Evolutionary conservation across 2,329 filamentous ascomycete genomes (phyloP).

Genomic region (Aspergillus fumigatiaffinis): DNA sequence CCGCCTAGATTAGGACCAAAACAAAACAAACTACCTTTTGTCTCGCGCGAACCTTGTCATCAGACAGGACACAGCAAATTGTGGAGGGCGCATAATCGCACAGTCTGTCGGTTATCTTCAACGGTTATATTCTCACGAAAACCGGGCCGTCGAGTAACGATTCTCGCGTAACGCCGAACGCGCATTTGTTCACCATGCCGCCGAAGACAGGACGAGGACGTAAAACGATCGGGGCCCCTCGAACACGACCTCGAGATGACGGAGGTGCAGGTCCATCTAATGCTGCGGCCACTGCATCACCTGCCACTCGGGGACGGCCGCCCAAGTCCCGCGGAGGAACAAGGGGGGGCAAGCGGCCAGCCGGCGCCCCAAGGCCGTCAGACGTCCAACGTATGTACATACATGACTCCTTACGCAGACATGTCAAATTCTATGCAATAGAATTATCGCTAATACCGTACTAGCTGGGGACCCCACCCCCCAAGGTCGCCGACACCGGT

Average conservation of each 20-base stretch:
- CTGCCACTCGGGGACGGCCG: slow-evolving; percentile 8
- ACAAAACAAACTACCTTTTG: background rate
- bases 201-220: slow-evolving; percentile 24
- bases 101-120: background rate
- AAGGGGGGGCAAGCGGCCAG: slow-evolving; percentile 19
- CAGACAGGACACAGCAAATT: background rate
- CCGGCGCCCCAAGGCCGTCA: slow-evolving; percentile 21
- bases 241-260: slow-evolving; percentile 2
- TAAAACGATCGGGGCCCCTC: slow-evolving; percentile 8
- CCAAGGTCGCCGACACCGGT: slow-evolving; percentile 57
- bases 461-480: slow-evolving; percentile 71
- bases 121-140: background rate
- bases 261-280: slow-evolving; percentile 12
- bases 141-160: background rate
- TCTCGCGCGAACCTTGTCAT: background rate
- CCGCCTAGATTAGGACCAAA: background rate
- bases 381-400: slow-evolving; percentile 36
- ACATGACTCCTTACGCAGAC: background rate
- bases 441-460: slow-evolving; percentile 7
- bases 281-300: slow-evolving; percentile 3
- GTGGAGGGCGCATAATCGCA: background rate
- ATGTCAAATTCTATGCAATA: background rate
- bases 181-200: slow-evolving; percentile 20
- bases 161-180: background rate
- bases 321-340: slow-evolving; percentile 15